These are phyloP conservation scores for Amborella trichopoda DNA, from an alignment of 164 flowering plant genomes.

Conservation along the genomic window DNA sequence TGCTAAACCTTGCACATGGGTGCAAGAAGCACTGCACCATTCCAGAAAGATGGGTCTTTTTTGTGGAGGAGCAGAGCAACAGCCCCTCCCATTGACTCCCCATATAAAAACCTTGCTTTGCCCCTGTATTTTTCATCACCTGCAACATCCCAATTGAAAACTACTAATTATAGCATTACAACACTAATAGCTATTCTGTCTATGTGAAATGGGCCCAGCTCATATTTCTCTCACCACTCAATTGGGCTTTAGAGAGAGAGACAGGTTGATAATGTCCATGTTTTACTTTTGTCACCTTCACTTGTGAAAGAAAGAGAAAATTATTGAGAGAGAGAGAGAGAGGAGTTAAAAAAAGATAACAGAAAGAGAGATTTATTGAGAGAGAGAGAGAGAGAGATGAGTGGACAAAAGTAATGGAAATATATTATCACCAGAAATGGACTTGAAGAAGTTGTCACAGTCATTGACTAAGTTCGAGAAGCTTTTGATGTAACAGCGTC, in stretches of 20 bases:
- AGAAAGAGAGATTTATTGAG: background rate
- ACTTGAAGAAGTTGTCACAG: constrained; percentile 58
- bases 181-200: no score
- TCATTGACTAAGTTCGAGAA: constrained; percentile 72
- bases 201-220: no score
- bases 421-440: constrained; percentile 51
- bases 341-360: background rate
- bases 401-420: background rate
- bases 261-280: no score
- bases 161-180: no score
- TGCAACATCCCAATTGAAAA: constrained; percentile 12
- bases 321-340: background rate
- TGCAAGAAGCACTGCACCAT: constrained; percentile 83
- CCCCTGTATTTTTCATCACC: constrained; percentile 46
- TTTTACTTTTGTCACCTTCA: no score
- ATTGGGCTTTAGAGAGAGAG: background rate
- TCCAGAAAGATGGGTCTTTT: constrained; percentile 65
- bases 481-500: constrained; percentile 89
- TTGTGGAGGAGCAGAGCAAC: constrained; percentile 69
- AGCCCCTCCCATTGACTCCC: constrained; percentile 98
- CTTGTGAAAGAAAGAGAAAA: no score
- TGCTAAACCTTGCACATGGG: constrained; percentile 99
- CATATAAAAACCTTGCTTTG: constrained; percentile 66
- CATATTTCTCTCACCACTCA: no score
- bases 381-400: background rate